phyloP scores from a whole-genome alignment of 2,329 filamentous ascomycete species.

The Pseudogymnoascus sp. region DNA sequence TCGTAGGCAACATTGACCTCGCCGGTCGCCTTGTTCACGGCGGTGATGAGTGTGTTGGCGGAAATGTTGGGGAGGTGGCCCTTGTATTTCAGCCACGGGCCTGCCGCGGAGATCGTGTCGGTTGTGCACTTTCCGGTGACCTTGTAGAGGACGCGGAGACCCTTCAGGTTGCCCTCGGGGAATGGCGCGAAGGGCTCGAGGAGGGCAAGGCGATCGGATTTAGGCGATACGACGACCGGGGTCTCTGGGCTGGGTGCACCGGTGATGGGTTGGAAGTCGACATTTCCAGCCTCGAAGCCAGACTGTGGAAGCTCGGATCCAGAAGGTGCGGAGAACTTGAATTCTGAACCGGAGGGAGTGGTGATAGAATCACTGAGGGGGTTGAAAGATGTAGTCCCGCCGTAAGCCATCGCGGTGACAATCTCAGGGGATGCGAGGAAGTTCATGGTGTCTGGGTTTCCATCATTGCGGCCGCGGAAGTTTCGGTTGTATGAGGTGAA shows the following conservation, averaged over 20 bases:
- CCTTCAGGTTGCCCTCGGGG: constrained; percentile 63
- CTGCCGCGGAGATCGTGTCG: constrained; percentile 94
- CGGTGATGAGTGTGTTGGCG: constrained; percentile 94
- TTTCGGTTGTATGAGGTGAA: constrained; percentile 98
- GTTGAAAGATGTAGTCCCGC: constrained; percentile 90
- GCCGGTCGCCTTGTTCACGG: constrained; percentile 81
- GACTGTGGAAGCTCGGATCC: constrained; percentile 55
- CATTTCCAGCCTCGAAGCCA: constrained; percentile 70
- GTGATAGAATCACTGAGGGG: constrained; percentile 78
- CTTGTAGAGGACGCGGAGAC: constrained; percentile 85
- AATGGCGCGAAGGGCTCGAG: constrained; percentile 87
- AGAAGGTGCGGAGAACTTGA: constrained; percentile 74
- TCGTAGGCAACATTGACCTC: constrained; percentile 93
- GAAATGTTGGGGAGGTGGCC: constrained; percentile 96
- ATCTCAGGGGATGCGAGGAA: constrained; percentile 95
- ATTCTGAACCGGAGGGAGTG: constrained; percentile 69
- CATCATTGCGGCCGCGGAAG: constrained; percentile 93
- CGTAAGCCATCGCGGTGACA: constrained; percentile 91
- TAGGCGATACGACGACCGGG: constrained; percentile 69
- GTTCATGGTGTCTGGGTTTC: constrained; percentile 96
- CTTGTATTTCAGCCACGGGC: constrained; percentile 98
- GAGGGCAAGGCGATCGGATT: constrained; percentile 81
- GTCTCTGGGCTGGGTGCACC: constrained; percentile 62
- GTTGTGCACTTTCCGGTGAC: constrained; percentile 97
- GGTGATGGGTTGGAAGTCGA: constrained; percentile 62